A percentile compares a stretch with the other conserved stretches of the same genome.
Evolutionary conservation across 1,284 basidiomycete genomes (phyloP).

Genomic region (Microbotryomycetes sp.): DNA sequence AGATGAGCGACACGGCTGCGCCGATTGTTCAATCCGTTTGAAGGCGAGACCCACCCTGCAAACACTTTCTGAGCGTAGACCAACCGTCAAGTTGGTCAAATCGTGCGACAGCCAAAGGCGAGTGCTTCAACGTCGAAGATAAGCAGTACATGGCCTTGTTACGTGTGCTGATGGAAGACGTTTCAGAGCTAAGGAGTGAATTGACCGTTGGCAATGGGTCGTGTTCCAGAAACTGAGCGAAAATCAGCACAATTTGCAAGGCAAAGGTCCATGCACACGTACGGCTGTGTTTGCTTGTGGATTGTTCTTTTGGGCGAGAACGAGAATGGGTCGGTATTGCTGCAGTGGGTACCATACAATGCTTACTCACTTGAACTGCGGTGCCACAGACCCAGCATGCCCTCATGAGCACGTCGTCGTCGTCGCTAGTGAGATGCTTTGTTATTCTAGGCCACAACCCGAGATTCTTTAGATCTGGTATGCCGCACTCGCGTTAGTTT

Average conservation of each 20-base stretch:
- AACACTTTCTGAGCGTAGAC: conserved; percentile 35
- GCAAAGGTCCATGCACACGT: conserved; percentile 39
- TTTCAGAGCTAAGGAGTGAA: conserved; percentile 51
- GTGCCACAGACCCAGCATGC: conserved; percentile 90
- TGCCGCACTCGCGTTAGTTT: background rate
- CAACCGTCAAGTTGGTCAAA: conserved; percentile 60
- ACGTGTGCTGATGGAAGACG: conserved; percentile 50
- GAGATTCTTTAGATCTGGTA: conserved; percentile 67
- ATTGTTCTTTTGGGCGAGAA: conserved; percentile 62
- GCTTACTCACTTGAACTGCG: conserved; percentile 52
- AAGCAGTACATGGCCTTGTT: conserved; percentile 83
- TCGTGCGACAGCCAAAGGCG: conserved; percentile 57
- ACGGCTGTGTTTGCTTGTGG: conserved; percentile 79
- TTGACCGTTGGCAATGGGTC: conserved; percentile 62
- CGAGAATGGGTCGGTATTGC: background rate
- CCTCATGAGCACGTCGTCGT: conserved; percentile 60
- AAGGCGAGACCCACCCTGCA: conserved; percentile 46
- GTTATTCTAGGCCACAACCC: conserved; percentile 81
- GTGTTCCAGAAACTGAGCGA: conserved; percentile 58
- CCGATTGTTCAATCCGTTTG: conserved; percentile 12
- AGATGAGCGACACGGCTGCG: conserved; percentile 4
- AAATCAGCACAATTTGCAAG: conserved; percentile 1
- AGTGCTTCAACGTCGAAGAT: conserved; percentile 78
- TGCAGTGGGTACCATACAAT: background rate
- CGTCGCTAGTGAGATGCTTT: conserved; percentile 53